These are phyloP conservation scores for Ceratocystis variospora DNA, from an alignment of 2,329 filamentous ascomycete species.

Conservation along the genomic window DNA sequence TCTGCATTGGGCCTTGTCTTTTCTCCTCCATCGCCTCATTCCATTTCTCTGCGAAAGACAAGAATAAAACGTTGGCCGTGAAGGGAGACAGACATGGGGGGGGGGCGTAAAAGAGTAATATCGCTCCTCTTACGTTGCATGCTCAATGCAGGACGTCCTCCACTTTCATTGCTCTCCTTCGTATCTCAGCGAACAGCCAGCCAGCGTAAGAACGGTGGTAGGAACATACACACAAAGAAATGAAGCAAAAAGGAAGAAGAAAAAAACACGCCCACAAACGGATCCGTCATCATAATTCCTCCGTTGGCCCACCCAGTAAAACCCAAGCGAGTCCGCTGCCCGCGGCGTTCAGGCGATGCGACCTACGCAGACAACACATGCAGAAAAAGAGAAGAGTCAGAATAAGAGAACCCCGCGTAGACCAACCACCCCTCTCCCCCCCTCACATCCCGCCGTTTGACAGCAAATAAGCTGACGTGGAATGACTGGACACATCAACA, in stretches of 20 bases:
- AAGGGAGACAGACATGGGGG: not conserved
- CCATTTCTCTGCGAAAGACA: not conserved
- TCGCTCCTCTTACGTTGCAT: not conserved
- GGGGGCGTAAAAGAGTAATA: not conserved
- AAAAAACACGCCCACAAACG: not conserved
- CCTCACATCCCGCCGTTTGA: not conserved
- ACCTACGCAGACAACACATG: no score
- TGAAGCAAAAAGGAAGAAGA: not conserved
- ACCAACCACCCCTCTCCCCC: no score
- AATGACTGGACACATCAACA: not conserved
- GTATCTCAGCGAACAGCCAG: not conserved
- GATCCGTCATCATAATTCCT: no score
- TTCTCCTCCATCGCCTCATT: not conserved
- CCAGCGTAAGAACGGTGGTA: not conserved
- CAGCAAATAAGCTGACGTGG: conserved; percentile 1
- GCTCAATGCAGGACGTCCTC: not conserved
- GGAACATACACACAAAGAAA: not conserved
- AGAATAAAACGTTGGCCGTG: not conserved
- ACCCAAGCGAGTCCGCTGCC: no score
- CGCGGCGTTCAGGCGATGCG: no score
- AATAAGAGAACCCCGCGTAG: no score
- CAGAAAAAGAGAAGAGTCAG: no score
- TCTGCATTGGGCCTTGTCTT: not conserved
- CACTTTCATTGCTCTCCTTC: not conserved
- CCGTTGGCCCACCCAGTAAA: no score